Base-by-base conservation (phyloP, 164 flowering plant genomes). In the Liriodendron chinense region DNA sequence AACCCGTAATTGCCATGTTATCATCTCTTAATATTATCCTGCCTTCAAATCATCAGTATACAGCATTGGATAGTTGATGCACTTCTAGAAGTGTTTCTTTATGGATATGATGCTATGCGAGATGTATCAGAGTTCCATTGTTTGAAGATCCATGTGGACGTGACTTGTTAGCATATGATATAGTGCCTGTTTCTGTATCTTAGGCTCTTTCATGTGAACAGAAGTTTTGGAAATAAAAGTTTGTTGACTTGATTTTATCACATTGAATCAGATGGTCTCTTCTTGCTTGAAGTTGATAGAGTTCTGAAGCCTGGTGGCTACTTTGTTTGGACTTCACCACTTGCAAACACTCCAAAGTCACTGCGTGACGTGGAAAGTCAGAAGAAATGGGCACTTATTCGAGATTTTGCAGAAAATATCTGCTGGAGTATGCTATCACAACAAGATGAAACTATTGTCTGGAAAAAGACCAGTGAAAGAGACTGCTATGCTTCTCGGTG, bases 321-420 rank as follows among this genome's bases (percentile, higher is more conserved):
- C 80, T 96, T 94, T 84, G 99, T 94, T 69, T 96, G 98, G 99
- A 96, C 98, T 78, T 93, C 97, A 74, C 96, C 96, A 10, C 70
- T 93, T 22, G 88, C 90, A 48, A 92, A 90, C 82, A 79, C 87
- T 72, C 92, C 82, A 50, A 74, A 81, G 16, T 83, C 76, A 56
- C 76, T 63, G 70, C 92, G 87, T 77, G 83, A 88, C 77, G 93
- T 89, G 83, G 90, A 77, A 68, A 87, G 87, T 75, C 87, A 84
- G 79, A 89, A 88, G 79, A 88, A 78, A 78, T 92, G 97, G 96
- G 81, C 79, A 72, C 68, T 91, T 77, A 76, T 96, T 72, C 88
- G 71, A 48, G 82, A 74, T 71, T 88, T 85, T 83, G 89, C 94
- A 1, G 86, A 83, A 77, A 89, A 73, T 77, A 82, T 96, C 59